These are phyloP conservation scores for Hyaloperonospora brassicae DNA, from an alignment of 352 stramenopile genomes.

Conservation along the genomic window DNA sequence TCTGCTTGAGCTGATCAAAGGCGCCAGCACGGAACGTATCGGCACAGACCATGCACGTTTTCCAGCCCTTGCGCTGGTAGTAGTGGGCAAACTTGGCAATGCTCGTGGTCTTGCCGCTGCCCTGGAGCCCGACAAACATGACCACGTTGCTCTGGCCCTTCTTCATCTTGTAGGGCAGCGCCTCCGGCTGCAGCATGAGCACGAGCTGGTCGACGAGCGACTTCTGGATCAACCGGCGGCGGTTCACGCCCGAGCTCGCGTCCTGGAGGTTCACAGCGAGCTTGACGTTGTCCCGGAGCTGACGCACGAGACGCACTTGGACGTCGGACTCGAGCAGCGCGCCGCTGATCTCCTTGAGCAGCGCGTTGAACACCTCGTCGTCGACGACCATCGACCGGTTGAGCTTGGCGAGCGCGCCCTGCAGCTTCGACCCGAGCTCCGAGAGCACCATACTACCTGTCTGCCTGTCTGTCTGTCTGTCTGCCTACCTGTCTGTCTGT, in stretches of 20 bases:
- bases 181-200: constrained; percentile 82
- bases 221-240: constrained; percentile 86
- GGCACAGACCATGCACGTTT: constrained; percentile 98
- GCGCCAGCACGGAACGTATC: constrained; percentile 98
- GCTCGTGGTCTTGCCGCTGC: constrained; percentile 98
- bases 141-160: constrained; percentile 88
- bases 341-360: constrained; percentile 88
- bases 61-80: constrained; percentile 96
- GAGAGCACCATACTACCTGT: constrained; percentile 73
- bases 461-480: too few species aligned
- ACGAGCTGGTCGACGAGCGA: constrained; percentile 87
- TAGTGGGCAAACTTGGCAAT: constrained; percentile 99
- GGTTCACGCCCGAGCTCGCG: constrained; percentile 66
- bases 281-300: constrained; percentile 88
- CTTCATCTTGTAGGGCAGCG: constrained; percentile 85
- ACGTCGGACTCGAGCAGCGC: constrained; percentile 87
- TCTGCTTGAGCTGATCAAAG: constrained; percentile 99
- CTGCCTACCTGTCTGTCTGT: too few species aligned
- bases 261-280: constrained; percentile 81
- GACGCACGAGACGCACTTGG: constrained; percentile 82
- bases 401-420: constrained; percentile 79
- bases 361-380: constrained; percentile 83
- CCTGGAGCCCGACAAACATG: constrained; percentile 92
- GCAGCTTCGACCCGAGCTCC: constrained; percentile 84
- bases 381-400: constrained; percentile 85